Evolutionary conservation across 23 red algal genomes (phyloP).

Genomic region (Chondrus crispus): DNA sequence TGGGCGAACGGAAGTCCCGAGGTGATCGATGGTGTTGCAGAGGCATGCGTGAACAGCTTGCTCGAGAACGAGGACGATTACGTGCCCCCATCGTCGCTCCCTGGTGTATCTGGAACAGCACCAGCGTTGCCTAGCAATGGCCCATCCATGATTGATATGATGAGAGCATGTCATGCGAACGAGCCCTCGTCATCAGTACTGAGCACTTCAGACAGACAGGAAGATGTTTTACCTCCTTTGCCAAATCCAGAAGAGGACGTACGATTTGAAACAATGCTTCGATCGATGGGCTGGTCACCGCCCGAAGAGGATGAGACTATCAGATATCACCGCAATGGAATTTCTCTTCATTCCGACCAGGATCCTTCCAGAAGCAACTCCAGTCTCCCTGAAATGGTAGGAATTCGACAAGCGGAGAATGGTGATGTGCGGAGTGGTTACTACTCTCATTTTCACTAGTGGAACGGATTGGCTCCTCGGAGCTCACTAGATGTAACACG

Average conservation of each 20-base stretch:
- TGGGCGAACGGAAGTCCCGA: not conserved
- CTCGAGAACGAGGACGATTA: not conserved
- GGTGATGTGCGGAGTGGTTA: not conserved
- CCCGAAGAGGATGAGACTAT: not conserved
- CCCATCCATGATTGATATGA: not conserved
- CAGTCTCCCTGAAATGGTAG: too few relatives aligned
- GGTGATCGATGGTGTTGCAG: not conserved
- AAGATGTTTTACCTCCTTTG: not conserved
- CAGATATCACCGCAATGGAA: not conserved
- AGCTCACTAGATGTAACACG: too few relatives aligned
- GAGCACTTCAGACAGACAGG: not conserved
- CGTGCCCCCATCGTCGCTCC: not conserved
- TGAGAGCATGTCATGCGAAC: not conserved
- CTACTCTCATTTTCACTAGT: conserved; percentile 7
- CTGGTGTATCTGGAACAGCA: not conserved
- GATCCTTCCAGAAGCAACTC: too few relatives aligned
- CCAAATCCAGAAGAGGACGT: conserved; percentile 2
- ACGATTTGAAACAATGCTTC: not conserved
- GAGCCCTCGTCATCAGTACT: not conserved
- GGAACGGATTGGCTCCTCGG: too few relatives aligned
- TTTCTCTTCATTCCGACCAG: too few relatives aligned
- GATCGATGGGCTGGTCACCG: not conserved
- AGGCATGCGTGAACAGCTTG: not conserved
- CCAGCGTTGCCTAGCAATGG: not conserved
- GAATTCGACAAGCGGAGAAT: not conserved